Conservation (phyloP, 257 asterid genomes). For the Phtheirospermum japonicum region DNA sequence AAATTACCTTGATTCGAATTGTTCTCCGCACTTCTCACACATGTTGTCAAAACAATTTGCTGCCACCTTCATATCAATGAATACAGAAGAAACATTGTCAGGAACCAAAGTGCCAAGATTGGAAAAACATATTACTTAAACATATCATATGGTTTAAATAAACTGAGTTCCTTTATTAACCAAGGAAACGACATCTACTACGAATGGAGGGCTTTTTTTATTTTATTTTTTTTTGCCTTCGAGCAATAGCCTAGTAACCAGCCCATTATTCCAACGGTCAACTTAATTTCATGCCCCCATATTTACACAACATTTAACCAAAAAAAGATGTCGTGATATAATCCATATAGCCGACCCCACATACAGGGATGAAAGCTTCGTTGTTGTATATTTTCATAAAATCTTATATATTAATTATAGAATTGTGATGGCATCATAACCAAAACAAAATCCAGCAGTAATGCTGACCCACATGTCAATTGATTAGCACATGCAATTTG, state of each 20-base stretch:
- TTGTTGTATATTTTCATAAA: background rate
- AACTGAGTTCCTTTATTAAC: background rate
- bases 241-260: background rate
- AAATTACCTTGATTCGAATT: constrained; percentile 71
- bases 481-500: constrained; percentile 5
- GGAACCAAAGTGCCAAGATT: constrained; percentile 1
- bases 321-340: too few species aligned
- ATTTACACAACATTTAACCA: background rate
- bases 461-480: background rate
- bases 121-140: constrained; percentile 8
- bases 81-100: constrained; percentile 2
- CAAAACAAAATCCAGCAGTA: background rate
- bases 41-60: constrained; percentile 38
- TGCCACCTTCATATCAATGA: constrained; percentile 43
- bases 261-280: background rate
- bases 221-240: background rate
- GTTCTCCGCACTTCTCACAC: constrained; percentile 81
- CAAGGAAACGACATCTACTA: background rate
- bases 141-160: background rate
- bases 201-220: background rate
- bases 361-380: too few species aligned
- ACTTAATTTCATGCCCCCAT: background rate
- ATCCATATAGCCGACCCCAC: too few species aligned
- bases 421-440: background rate
- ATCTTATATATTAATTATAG: background rate